Percentiles rank a stretch among this genome's conserved stretches.
phyloP scores from a whole-genome alignment of 2,329 filamentous ascomycete species.

The Xylariaceae sp. region DNA sequence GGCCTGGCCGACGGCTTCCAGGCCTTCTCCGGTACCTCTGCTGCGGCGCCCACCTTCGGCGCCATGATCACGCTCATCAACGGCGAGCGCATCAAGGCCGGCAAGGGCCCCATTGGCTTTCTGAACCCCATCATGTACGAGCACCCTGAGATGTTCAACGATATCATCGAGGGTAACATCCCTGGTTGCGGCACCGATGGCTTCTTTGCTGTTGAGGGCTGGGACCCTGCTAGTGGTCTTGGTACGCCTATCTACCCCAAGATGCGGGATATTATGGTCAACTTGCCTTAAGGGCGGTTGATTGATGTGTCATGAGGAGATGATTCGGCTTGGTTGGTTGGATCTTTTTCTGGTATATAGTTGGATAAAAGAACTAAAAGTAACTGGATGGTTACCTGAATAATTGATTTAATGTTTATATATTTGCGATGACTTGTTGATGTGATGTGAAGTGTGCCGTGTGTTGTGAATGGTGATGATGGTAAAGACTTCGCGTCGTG shows the following conservation, averaged over 20 bases:
- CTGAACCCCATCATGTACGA: slow-evolving; percentile 17
- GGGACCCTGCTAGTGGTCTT: slow-evolving; percentile 16
- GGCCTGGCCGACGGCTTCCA: slow-evolving; percentile 20
- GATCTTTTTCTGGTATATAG: too few species aligned
- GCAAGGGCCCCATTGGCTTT: slow-evolving; percentile 17
- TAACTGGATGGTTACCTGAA: too few species aligned
- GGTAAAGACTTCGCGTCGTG: too few species aligned
- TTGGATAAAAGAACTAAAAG: too few species aligned
- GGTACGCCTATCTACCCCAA: slow-evolving; percentile 7
- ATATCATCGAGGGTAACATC: slow-evolving; percentile 14
- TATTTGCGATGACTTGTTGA: too few species aligned
- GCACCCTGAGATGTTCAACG: slow-evolving; percentile 18
- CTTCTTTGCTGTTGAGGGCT: slow-evolving; percentile 9
- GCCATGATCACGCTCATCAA: slow-evolving; percentile 18
- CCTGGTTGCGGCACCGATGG: slow-evolving; percentile 12
- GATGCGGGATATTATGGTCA: slow-evolving; percentile 4
- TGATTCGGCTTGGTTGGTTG: too few species aligned
- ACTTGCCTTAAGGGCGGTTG: not conserved
- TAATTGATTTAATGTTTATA: too few species aligned
- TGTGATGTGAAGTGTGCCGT: too few species aligned
- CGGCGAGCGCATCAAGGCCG: slow-evolving; percentile 14
- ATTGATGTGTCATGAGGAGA: too few species aligned
- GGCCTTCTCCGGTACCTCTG: slow-evolving; percentile 24
- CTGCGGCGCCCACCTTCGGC: slow-evolving; percentile 16
- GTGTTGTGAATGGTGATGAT: too few species aligned